Evolutionary conservation across 139 green algal genomes (phyloP).

Genomic region (Zygnema circumcarinatum): DNA sequence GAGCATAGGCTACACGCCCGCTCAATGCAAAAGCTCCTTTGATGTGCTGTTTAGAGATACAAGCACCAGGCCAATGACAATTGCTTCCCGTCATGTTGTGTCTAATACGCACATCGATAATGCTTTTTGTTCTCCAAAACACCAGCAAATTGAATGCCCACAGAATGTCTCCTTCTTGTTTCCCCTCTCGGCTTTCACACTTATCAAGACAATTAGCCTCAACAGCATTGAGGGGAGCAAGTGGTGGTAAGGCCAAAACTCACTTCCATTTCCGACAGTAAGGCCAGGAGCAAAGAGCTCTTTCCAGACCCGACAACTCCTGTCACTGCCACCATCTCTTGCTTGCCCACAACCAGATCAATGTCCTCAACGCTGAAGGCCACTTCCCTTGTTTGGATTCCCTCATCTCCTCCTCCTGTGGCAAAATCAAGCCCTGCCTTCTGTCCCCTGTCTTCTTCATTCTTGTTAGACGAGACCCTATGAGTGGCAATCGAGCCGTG

Average conservation of each 20-base stretch:
- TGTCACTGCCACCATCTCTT: constrained; percentile 57
- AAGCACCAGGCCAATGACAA: not conserved
- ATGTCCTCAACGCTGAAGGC: constrained; percentile 12
- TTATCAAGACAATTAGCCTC: too few relatives aligned
- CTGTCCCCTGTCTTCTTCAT: too few relatives aligned
- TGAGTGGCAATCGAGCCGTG: too few relatives aligned
- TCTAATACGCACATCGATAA: too few relatives aligned
- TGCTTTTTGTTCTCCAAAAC: too few relatives aligned
- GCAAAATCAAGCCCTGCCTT: not conserved
- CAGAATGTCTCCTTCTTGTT: too few relatives aligned
- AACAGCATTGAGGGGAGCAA: too few relatives aligned
- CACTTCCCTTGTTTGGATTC: not conserved
- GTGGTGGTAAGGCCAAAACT: too few relatives aligned
- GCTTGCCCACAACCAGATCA: not conserved
- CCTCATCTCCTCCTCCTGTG: not conserved
- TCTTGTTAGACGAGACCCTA: not conserved
- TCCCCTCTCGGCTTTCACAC: too few relatives aligned
- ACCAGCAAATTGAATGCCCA: too few relatives aligned
- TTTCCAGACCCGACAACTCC: constrained; percentile 62
- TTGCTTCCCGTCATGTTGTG: too few relatives aligned
- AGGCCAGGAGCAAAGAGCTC: constrained; percentile 57
- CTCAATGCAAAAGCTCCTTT: not conserved
- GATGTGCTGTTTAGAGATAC: not conserved
- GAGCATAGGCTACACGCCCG: constrained; percentile 72
- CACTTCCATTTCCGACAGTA: constrained; percentile 60